Percentiles rank a stretch among this genome's conserved stretches.
Conservation (phyloP, 192 early-diverging fungal species). For the Coemansia sp. region DNA sequence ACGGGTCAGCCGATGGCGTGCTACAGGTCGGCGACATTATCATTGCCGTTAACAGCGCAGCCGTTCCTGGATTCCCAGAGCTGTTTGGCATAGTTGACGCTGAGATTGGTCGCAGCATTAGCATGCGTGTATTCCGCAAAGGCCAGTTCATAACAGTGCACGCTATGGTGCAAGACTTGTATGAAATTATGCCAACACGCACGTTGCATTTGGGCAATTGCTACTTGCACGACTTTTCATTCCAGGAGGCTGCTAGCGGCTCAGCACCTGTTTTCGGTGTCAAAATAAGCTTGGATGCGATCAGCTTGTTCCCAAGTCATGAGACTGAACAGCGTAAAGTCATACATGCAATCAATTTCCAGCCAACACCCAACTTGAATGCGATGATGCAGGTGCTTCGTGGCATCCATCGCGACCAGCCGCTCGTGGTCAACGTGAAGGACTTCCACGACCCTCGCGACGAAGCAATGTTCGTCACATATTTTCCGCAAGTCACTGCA, state of each 20-base stretch:
- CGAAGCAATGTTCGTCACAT: constrained; percentile 74
- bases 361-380: constrained; percentile 16
- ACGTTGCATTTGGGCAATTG: constrained; percentile 80
- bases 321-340: constrained; percentile 2
- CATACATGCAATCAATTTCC: constrained; percentile 21
- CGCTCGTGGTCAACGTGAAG: constrained; percentile 21
- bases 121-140: constrained; percentile 60
- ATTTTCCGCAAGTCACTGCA: constrained; percentile 8
- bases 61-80: constrained; percentile 63
- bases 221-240: constrained; percentile 67
- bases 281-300: background rate
- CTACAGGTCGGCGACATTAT: constrained; percentile 73
- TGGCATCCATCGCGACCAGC: constrained; percentile 9
- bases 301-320: background rate
- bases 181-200: constrained; percentile 74
- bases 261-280: constrained; percentile 30
- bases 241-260: constrained; percentile 58
- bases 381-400: constrained; percentile 22
- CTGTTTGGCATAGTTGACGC: constrained; percentile 64
- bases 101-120: constrained; percentile 50
- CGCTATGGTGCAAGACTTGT: constrained; percentile 64
- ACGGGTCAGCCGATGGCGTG: constrained; percentile 66
- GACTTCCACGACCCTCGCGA: constrained; percentile 44
- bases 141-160: constrained; percentile 46
- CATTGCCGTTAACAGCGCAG: constrained; percentile 57